A percentile compares a stretch with the other conserved stretches of the same genome.
These are phyloP conservation scores for Powellomyces hirtus DNA, from an alignment of 192 early-diverging fungal species.

Conservation along the genomic window DNA sequence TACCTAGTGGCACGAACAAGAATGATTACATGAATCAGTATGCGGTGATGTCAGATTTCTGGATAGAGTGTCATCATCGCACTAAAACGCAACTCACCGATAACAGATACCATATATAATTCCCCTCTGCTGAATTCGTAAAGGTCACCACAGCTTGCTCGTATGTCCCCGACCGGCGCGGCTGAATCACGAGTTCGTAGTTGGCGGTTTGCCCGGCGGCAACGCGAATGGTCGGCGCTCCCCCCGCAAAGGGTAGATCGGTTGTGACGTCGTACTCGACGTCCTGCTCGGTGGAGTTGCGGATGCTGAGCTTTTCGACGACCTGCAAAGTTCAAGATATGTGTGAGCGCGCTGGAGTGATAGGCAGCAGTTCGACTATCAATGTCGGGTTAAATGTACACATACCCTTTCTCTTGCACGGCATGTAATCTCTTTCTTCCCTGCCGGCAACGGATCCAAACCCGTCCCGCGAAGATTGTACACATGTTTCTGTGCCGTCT, in stretches of 20 bases:
- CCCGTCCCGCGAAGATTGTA: constrained; percentile 43
- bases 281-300: constrained; percentile 40
- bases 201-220: constrained; percentile 19
- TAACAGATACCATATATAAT: constrained; percentile 47
- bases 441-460: constrained; percentile 47
- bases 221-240: constrained; percentile 24
- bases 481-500: constrained; percentile 49
- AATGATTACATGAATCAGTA: too few relatives aligned
- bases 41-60: too few relatives aligned
- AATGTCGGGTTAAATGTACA: too few relatives aligned
- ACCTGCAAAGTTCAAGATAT: neutral
- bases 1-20: constrained; percentile 18
- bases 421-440: constrained; percentile 40
- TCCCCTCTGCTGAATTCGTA: constrained; percentile 41
- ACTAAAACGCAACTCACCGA: too few relatives aligned
- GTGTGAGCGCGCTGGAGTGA: too few relatives aligned
- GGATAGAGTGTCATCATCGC: too few relatives aligned
- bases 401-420: constrained; percentile 27
- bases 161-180: constrained; percentile 27
- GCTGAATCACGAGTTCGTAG: constrained; percentile 27
- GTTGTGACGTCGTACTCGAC: constrained; percentile 45
- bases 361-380: too few relatives aligned
- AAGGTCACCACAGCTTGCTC: constrained; percentile 35
- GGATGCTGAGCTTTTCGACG: constrained; percentile 24
- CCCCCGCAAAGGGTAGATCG: constrained; percentile 35